A percentile compares a stretch with the other conserved stretches of the same genome.
Evolutionary conservation across 2,329 filamentous ascomycete species (phyloP).

Genomic region (Monosporascus sp.): DNA sequence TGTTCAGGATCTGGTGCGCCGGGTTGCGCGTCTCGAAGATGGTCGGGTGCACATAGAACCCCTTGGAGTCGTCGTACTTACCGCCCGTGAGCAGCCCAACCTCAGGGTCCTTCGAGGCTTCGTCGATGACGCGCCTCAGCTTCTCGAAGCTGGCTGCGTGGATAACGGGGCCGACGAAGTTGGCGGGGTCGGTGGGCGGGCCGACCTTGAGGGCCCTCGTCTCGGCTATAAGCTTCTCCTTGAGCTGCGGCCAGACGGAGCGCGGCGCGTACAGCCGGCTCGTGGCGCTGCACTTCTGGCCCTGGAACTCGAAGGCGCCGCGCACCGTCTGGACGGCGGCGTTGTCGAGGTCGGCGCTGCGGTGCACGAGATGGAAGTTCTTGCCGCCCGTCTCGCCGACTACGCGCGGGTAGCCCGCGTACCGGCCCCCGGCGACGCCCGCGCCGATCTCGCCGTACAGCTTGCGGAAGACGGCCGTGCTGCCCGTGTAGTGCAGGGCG

Average conservation of each 20-base stretch:
- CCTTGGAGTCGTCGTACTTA: slow-evolving; percentile 69
- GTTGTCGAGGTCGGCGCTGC: slow-evolving; percentile 70
- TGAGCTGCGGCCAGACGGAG: slow-evolving; percentile 70
- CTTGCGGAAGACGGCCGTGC: slow-evolving; percentile 83
- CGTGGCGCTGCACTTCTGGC: slow-evolving; percentile 85
- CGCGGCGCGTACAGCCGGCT: slow-evolving; percentile 74
- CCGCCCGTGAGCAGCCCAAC: slow-evolving; percentile 72
- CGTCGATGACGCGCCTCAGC: slow-evolving; percentile 69
- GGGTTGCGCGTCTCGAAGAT: slow-evolving; percentile 73
- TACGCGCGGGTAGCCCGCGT: slow-evolving; percentile 79
- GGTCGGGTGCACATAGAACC: slow-evolving; percentile 81
- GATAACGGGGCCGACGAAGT: slow-evolving; percentile 86
- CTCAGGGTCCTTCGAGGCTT: slow-evolving; percentile 68
- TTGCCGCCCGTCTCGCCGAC: slow-evolving; percentile 90
- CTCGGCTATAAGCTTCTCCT: slow-evolving; percentile 61
- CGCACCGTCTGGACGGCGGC: slow-evolving; percentile 78
- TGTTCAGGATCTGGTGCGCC: slow-evolving; percentile 44
- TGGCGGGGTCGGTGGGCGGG: slow-evolving; percentile 60
- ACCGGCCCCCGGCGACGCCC: slow-evolving; percentile 75
- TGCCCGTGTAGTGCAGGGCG: slow-evolving; percentile 92
- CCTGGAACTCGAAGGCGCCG: slow-evolving; percentile 85
- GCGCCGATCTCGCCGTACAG: slow-evolving; percentile 82
- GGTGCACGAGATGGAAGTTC: slow-evolving; percentile 85
- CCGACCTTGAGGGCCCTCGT: slow-evolving; percentile 67
- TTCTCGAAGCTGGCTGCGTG: slow-evolving; percentile 79